Evolutionary conservation across 2,329 filamentous ascomycete species (phyloP), one percentile per base, ranked within the genome.

Genomic region (Bisporella sp.): DNA sequence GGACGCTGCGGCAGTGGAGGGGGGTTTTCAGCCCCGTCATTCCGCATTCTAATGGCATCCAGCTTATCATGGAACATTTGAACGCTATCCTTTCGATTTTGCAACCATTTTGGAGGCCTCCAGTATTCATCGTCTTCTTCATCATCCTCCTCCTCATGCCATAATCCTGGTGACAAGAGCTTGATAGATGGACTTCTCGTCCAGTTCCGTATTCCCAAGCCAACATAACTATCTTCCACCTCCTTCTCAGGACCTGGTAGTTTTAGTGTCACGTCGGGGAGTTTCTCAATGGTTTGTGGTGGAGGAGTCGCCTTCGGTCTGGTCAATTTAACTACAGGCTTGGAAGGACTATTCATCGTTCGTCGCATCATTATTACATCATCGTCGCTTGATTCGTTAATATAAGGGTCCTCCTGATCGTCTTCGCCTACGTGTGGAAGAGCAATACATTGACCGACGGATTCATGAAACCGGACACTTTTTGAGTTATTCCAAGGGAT

Each of bases 391-490:
- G 13, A 12, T 8, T 39, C 12, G 31, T 32, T 8, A 46, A 29
- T 13, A 21, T 31, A 33, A 6, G 29, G 13, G 31, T 21, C 21
- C 21, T 21, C 21, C 21, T 21, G 21, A 21, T 45, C 43, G 6
- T 45, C 43, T 7, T 32, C 43, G 31, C 12, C 43, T 6, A 13
- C 12, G 32, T 29, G 35, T 6, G 35, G 6, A 12, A 47, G 35
- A 30, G 45, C 45, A 29, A 47, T 41, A 12, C 45, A 47, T 41
- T 47, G 45, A 9, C 41, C 35, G 11, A 47, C 45, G 2, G 31
- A n/a, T 11, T 47, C 35, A 41, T 47, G 28, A 41, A 47, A 47
- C 11, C 35, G 45, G 28, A 47, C 45, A 21, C 9, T 47, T 11
- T 47, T 47, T 33, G 31, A 41, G 13, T n/a, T 37, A n/a, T n/a